A percentile compares a stretch with the other conserved stretches of the same genome.
Conservation (phyloP, 352 stramenopile genomes). For the Stephanocyclus meneghinianus region DNA sequence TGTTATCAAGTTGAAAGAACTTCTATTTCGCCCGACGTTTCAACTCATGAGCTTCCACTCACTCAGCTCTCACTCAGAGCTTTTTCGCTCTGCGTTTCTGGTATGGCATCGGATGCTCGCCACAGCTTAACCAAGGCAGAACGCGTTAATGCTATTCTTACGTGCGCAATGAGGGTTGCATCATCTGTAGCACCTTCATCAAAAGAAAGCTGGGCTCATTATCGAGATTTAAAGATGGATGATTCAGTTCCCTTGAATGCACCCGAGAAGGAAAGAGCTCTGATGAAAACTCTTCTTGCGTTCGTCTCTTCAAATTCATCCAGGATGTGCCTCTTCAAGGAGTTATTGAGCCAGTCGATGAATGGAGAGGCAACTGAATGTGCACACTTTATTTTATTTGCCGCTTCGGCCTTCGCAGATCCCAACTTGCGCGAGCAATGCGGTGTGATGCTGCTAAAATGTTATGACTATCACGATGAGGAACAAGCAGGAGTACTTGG, state of each 20-base stretch:
- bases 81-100: constrained; percentile 39
- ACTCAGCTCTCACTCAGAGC: constrained; percentile 47
- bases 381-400: constrained; percentile 34
- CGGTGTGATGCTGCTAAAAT: constrained; percentile 28
- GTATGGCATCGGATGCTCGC: constrained; percentile 34
- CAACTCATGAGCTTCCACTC: constrained; percentile 23
- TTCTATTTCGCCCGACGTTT: constrained; percentile 27
- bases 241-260: neutral
- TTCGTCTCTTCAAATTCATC: constrained; percentile 24
- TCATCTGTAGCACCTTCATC: constrained; percentile 29
- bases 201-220: constrained; percentile 45
- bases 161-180: constrained; percentile 21
- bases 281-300: constrained; percentile 30
- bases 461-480: constrained; percentile 10
- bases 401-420: constrained; percentile 34
- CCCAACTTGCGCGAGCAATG: constrained; percentile 38
- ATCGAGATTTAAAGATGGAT: constrained; percentile 14
- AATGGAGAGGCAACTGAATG: constrained; percentile 45
- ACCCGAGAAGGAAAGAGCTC: constrained; percentile 17
- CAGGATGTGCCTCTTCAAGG: constrained; percentile 39
- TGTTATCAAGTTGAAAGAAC: constrained; percentile 44
- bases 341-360: constrained; percentile 42
- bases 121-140: constrained; percentile 34
- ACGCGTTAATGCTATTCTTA: constrained; percentile 36
- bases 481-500: constrained; percentile 21